Evolutionary conservation across 75 land plant species (phyloP), one percentile per base, ranked within the genome.

Genomic region (Picea glauca): DNA sequence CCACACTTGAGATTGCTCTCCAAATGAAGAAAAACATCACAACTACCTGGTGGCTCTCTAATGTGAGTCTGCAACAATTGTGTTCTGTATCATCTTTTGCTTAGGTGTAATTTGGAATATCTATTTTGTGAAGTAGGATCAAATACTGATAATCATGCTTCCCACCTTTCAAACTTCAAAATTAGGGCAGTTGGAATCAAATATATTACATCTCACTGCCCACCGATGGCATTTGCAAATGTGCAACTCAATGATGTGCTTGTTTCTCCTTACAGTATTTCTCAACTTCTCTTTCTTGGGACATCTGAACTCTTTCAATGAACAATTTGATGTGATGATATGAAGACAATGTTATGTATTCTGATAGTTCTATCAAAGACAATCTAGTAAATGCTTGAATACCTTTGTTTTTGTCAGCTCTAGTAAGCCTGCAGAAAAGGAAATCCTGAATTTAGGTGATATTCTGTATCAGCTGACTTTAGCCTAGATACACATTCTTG

Each of bases 31-130:
- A 56, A 46, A 75, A 12, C 18, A 32, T 80, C 54, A 38, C 81
- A 12, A 80, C 81, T 17, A 1, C 78, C 3, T 81, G 83, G 83
- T 81, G 83, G 83, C 57, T 15, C 11, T 33, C 58, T 30, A 54
- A 81, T 59, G 80, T 80, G 32, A 80, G 81, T 68, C 2, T 20
- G 46, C 11, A 68, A 68, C 35, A 46, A 14, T 68, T 68, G 21
- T 46, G 6, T 11, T 38, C 14, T 68, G 20, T 18, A 5, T 38
- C n/a, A 40, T 68, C 40, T 18, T 68, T 5, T 35, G 38, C 31
- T 31, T 65, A 35, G 8, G 20, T 20, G n/a, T 18, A 20, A 7
- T 21, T 35, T 68, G 13, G 35, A 2, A 17, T 35, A 5, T 40
- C 40, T 4, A 1, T 68, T 68, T 5, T 68, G 11, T 68, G 40